These are phyloP conservation scores for Boletellus deceptivus DNA, from an alignment of 1,284 basidiomycete genomes.

Conservation along the genomic window DNA sequence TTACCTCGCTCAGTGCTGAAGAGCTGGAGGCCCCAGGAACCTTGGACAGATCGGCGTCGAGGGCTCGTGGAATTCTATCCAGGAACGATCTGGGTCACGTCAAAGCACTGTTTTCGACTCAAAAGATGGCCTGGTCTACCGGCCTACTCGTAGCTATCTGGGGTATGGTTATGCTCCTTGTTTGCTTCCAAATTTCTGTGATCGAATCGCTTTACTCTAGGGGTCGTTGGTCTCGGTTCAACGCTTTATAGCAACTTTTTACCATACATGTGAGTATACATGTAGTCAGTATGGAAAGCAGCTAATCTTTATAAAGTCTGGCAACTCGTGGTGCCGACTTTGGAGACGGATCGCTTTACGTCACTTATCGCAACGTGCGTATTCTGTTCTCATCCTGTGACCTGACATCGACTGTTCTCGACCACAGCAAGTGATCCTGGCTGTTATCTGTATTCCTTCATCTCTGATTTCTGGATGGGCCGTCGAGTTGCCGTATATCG, in stretches of 20 bases:
- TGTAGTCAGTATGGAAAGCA: background rate
- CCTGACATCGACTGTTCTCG: background rate
- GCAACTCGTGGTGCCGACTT: constrained; percentile 46
- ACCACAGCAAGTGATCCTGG: constrained; percentile 54
- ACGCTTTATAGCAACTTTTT: constrained; percentile 61
- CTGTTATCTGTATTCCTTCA: constrained; percentile 63
- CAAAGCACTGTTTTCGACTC: constrained; percentile 52
- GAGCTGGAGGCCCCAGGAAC: constrained; percentile 35
- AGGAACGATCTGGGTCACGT: constrained; percentile 43
- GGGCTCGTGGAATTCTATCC: constrained; percentile 30
- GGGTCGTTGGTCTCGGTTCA: constrained; percentile 59
- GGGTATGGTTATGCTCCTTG: constrained; percentile 33
- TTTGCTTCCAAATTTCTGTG: background rate
- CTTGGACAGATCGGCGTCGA: background rate
- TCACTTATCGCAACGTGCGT: constrained; percentile 51
- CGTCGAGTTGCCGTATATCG: constrained; percentile 59
- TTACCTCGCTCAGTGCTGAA: constrained; percentile 39
- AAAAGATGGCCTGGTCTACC: constrained; percentile 57
- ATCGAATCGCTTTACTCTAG: constrained; percentile 26
- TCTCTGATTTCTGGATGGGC: constrained; percentile 61
- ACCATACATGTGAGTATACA: constrained; percentile 43
- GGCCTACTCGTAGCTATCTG: constrained; percentile 52
- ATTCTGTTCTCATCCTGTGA: background rate
- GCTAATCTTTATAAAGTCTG: constrained; percentile 32
- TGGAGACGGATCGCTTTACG: constrained; percentile 47